phyloP scores from a whole-genome alignment of 1,284 basidiomycete species.

The Ganoderma lingzhi region DNA sequence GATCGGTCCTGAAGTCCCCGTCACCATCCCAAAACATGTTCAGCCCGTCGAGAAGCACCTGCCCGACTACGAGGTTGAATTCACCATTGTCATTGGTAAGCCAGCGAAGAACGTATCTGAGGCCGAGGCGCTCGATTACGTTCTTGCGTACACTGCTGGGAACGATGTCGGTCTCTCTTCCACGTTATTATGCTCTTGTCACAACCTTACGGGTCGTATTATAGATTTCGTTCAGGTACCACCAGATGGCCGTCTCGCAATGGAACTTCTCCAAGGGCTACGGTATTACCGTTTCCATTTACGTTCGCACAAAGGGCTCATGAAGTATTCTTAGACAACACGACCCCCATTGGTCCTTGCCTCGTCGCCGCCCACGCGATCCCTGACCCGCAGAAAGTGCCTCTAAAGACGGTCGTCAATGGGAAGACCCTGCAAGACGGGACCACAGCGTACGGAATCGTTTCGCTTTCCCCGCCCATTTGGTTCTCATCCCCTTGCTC shows the following conservation, averaged over 20 bases:
- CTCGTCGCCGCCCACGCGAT: conserved; percentile 73
- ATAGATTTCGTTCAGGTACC: conserved; percentile 81
- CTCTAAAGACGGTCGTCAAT: conserved; percentile 75
- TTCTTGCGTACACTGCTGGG: conserved; percentile 81
- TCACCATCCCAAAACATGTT: conserved; percentile 73
- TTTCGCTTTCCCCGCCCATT: conserved; percentile 32
- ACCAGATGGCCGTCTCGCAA: conserved; percentile 78
- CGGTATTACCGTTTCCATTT: conserved; percentile 44
- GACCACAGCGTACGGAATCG: conserved; percentile 65
- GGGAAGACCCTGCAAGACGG: conserved; percentile 77
- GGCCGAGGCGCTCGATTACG: conserved; percentile 80
- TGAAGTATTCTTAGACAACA: conserved; percentile 55
- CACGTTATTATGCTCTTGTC: not conserved
- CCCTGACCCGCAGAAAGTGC: conserved; percentile 74
- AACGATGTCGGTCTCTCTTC: conserved; percentile 68
- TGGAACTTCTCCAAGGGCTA: conserved; percentile 90
- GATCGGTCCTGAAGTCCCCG: conserved; percentile 72
- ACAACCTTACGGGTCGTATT: not conserved
- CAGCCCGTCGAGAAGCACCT: conserved; percentile 77
- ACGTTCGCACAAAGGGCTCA: conserved; percentile 1
- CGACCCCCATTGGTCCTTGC: conserved; percentile 80
- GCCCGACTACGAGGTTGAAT: conserved; percentile 90
- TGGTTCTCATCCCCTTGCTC: conserved; percentile 6
- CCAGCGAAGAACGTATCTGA: conserved; percentile 80
- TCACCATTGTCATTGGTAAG: conserved; percentile 87